Conservation (phyloP, 352 stramenopile genomes). For the Blastocystis sp. region DNA sequence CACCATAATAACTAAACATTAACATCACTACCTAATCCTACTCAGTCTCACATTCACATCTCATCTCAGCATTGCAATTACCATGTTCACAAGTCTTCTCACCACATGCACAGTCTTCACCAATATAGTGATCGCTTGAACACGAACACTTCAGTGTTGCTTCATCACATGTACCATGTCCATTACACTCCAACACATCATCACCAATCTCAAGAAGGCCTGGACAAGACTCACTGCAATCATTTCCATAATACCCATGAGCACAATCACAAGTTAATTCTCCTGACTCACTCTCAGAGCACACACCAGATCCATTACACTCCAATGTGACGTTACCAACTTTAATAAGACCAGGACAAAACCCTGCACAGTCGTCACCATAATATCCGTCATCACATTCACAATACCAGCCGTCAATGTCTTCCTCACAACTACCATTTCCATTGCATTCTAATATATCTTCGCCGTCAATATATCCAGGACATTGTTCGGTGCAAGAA, state of each 20-base stretch:
- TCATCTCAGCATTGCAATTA: background rate
- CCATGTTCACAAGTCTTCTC: background rate
- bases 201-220: background rate
- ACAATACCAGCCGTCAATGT: too few species aligned
- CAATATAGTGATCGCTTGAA: background rate
- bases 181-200: background rate
- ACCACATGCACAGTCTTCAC: background rate
- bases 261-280: background rate
- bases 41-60: background rate
- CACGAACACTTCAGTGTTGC: background rate
- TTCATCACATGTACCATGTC: constrained; percentile 4
- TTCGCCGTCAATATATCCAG: background rate
- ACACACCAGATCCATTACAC: background rate
- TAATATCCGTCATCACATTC: background rate
- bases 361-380: background rate
- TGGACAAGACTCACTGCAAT: background rate
- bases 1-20: background rate
- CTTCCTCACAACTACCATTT: background rate
- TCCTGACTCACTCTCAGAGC: background rate
- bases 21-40: background rate
- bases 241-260: background rate
- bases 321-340: background rate
- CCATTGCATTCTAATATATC: background rate
- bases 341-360: background rate
- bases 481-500: background rate